Conservation (phyloP, 2,329 filamentous ascomycete genomes). For the Neonectria neomacrospora region DNA sequence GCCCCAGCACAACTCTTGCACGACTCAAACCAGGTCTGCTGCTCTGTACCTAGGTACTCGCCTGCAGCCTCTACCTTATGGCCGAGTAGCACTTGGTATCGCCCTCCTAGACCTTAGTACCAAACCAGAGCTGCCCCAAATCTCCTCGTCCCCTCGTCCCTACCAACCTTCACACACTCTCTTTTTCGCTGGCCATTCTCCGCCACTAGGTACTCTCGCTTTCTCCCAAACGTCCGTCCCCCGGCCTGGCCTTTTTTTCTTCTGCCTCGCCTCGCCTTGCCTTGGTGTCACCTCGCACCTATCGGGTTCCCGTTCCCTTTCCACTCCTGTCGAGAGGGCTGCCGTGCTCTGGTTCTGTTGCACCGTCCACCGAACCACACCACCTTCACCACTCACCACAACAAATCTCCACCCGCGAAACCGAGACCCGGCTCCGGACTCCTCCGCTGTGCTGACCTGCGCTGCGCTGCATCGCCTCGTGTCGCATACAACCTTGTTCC, state of each 20-base stretch:
- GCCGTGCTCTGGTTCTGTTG: constrained; percentile 1
- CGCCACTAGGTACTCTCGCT: constrained; percentile 13
- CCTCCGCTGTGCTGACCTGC: constrained; percentile 24
- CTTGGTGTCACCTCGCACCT: background rate
- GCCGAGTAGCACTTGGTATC: constrained; percentile 7
- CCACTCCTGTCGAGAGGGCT: background rate
- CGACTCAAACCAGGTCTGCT: background rate
- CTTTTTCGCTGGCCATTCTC: constrained; percentile 11
- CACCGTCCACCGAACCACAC: constrained; percentile 13
- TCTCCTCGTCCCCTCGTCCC: constrained; percentile 8
- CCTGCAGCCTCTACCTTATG: constrained; percentile 8
- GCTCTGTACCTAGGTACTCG: constrained; percentile 2
- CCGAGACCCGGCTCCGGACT: constrained; percentile 26
- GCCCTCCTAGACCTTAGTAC: constrained; percentile 4
- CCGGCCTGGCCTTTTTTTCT: constrained; percentile 17
- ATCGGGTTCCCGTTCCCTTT: constrained; percentile 5
- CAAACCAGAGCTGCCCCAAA: constrained; percentile 8
- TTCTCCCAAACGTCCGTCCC: constrained; percentile 15
- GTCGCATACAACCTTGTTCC: constrained; percentile 43
- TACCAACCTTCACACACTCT: constrained; percentile 19
- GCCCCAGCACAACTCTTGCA: background rate
- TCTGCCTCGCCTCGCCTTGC: constrained; percentile 20
- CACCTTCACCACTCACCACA: constrained; percentile 22
- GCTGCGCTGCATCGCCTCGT: constrained; percentile 33
- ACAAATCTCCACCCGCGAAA: constrained; percentile 29